These are phyloP conservation scores for Blastomyces emzantsi DNA, from an alignment of 2,329 filamentous ascomycete genomes.

Conservation along the genomic window DNA sequence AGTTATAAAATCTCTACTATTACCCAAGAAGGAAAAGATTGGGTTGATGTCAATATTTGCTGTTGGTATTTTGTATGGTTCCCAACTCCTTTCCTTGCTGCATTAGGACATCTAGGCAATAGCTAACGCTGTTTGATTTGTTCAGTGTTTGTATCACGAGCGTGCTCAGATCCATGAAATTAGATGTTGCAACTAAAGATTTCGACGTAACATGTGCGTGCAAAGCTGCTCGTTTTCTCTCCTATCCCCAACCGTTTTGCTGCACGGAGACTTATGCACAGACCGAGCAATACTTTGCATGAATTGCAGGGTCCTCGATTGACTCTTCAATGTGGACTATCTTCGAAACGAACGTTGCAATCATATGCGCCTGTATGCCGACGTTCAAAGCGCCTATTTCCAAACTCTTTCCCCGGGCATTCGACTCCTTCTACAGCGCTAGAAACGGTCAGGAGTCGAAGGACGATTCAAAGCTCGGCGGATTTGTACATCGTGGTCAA, in stretches of 20 bases:
- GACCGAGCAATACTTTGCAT: not conserved
- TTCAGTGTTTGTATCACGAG: slow-evolving; percentile 24
- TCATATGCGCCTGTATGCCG: slow-evolving; percentile 33
- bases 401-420: slow-evolving; percentile 17
- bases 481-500: not conserved
- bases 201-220: not conserved
- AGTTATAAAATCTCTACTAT: slow-evolving; percentile 23
- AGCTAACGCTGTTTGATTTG: not conserved
- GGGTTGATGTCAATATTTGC: slow-evolving; percentile 39
- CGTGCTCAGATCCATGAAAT: slow-evolving; percentile 27
- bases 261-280: not conserved
- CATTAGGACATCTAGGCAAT: not conserved
- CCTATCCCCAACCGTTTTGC: not conserved
- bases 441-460: not conserved
- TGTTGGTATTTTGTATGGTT: slow-evolving; percentile 29
- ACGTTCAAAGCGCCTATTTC: slow-evolving; percentile 25
- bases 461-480: not conserved
- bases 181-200: slow-evolving; percentile 11
- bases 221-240: not conserved
- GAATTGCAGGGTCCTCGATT: slow-evolving; percentile 2
- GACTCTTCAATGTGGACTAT: slow-evolving; percentile 25
- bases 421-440: slow-evolving; percentile 7
- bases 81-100: not conserved
- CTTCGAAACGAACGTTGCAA: slow-evolving; percentile 29
- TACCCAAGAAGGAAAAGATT: slow-evolving; percentile 38